These are phyloP conservation scores for Aspergillus hortae DNA, from an alignment of 2,329 filamentous ascomycete genomes.

Conservation along the genomic window DNA sequence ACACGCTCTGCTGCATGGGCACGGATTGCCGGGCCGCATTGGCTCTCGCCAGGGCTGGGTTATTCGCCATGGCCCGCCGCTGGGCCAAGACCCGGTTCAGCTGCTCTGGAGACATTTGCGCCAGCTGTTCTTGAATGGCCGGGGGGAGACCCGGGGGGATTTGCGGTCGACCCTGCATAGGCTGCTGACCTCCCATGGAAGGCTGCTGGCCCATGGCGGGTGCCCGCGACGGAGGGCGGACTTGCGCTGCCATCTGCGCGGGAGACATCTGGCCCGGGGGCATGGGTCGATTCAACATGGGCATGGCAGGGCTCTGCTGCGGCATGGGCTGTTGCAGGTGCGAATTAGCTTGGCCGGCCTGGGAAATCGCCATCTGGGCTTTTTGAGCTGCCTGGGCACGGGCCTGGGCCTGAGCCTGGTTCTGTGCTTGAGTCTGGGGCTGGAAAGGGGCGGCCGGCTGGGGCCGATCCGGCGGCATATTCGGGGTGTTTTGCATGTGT, in stretches of 20 bases:
- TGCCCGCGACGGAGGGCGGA: constrained; percentile 32
- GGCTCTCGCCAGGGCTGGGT: constrained; percentile 28
- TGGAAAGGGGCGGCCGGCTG: constrained; percentile 35
- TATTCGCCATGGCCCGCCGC: constrained; percentile 28
- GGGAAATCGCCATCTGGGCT: constrained; percentile 44
- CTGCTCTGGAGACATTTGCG: constrained; percentile 35
- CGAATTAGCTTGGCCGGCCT: constrained; percentile 42
- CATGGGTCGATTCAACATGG: constrained; percentile 44
- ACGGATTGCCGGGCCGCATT: constrained; percentile 29
- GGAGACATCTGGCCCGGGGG: constrained; percentile 38
- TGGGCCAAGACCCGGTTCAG: constrained; percentile 31
- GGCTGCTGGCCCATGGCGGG: constrained; percentile 32
- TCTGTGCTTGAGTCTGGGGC: constrained; percentile 37
- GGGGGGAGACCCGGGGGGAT: constrained; percentile 35
- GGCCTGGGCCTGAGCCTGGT: constrained; percentile 38
- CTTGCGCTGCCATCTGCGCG: constrained; percentile 29
- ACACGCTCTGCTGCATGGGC: constrained; percentile 26
- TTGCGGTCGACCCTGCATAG: constrained; percentile 30
- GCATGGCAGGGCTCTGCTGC: constrained; percentile 39
- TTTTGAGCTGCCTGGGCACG: constrained; percentile 44
- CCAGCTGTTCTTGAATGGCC: constrained; percentile 31
- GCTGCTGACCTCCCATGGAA: constrained; percentile 23
- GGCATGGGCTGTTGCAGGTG: constrained; percentile 37
- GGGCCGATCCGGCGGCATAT: constrained; percentile 40
- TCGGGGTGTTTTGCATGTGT: constrained; percentile 40